Evolutionary conservation across 208 protist species (phyloP), one percentile per base, ranked within the genome.

Genomic region (Wallacemonas sp.): DNA sequence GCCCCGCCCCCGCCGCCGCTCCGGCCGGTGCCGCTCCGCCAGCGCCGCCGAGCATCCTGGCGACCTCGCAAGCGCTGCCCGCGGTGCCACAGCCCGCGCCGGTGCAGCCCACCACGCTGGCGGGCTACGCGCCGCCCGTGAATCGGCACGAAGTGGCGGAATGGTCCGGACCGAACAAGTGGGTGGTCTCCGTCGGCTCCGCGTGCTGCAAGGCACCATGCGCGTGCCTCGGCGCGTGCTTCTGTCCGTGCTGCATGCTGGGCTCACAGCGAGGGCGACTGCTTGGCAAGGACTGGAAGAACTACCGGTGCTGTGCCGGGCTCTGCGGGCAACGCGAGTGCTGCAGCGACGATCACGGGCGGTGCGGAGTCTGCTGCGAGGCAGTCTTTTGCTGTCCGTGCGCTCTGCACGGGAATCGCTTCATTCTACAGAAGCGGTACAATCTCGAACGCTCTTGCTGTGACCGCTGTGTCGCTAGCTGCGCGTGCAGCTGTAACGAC

Each of bases 301-400:
- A 74, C 31, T 91, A 91, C 50, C 59, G 71, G 38, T 88, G 88
- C 65, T 94, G 84, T 62, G 78, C 69, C 45, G 84, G 82, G 18
- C 38, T 87, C 18, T 86, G 78, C 50, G 61, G 55, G 18, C 50
- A n/a, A 14, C 76, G 68, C 33, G 63, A 71, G 36, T 72, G 69
- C 59, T 83, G 75, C 42, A 42, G 71, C 36, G 49, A 48, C 18
- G 25, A 20, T 57, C 59, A 72, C 29, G 67, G 61, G 8, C 49
- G 26, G 25, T 84, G 71, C 50, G 81, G 66, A 41, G 50, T 91
- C 44, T 82, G 77, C 55, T 70, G 72, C 18, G 88, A 89, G 52
- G 50, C 65, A 0, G 29, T 54, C 23, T 78, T 63, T 36, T 91
- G 75, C 65, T 65, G 82, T 7, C 49, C 67, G 10, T 87, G 80